Conservation (phyloP, 2,329 filamentous ascomycete genomes). For the Exophiala lecanii-corni region DNA sequence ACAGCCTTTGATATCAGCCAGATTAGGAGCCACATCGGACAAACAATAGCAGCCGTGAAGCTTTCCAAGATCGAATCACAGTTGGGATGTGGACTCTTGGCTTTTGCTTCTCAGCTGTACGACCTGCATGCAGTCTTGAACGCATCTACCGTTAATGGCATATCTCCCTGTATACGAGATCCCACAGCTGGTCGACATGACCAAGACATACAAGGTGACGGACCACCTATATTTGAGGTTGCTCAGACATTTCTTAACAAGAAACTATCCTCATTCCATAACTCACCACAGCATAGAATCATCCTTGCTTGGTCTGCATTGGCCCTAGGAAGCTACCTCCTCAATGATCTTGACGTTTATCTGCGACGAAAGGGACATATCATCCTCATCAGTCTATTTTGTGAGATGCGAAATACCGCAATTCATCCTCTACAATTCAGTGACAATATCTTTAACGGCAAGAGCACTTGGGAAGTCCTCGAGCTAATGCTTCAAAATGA, state of each 20-base stretch:
- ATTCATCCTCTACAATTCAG: neutral
- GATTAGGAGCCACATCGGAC: slow-evolving; percentile 2
- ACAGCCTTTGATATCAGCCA: neutral
- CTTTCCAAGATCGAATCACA: slow-evolving; percentile 9
- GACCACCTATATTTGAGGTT: slow-evolving; percentile 1
- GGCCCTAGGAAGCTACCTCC: slow-evolving; percentile 12
- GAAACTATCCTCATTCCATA: slow-evolving; percentile 4
- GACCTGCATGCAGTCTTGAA: neutral
- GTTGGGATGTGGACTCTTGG: slow-evolving; percentile 11
- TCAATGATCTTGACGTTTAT: slow-evolving; percentile 4
- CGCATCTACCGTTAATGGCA: neutral
- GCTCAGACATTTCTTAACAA: slow-evolving; percentile 16
- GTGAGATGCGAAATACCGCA: neutral
- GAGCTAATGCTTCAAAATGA: slow-evolving; percentile 1
- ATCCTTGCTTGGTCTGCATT: slow-evolving; percentile 12
- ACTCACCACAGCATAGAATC: neutral
- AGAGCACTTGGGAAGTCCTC: slow-evolving; percentile 5
- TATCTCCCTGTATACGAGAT: neutral
- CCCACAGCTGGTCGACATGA: neutral
- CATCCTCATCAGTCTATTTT: slow-evolving; percentile 9
- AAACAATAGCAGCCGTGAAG: slow-evolving; percentile 3
- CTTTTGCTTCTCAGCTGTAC: slow-evolving; percentile 7
- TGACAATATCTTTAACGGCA: neutral
- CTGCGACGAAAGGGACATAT: slow-evolving; percentile 15
- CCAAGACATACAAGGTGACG: neutral